Percentiles rank a stretch among this genome's conserved stretches.
phyloP scores from a whole-genome alignment of 78 protist species.

The Anaeramoeba flamelloides region DNA sequence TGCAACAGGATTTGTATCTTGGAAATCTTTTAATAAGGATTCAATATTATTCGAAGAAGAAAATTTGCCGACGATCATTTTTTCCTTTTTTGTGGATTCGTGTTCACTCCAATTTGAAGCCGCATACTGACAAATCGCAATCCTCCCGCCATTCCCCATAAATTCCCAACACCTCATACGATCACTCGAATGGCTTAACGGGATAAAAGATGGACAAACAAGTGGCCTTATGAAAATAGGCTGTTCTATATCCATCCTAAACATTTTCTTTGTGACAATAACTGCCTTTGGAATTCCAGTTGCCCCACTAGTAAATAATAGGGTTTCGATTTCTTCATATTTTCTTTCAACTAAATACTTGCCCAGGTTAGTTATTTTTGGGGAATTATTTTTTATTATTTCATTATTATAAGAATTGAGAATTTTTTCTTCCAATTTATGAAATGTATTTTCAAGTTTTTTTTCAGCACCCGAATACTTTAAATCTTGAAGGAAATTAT shows the following conservation, averaged over 20 bases:
- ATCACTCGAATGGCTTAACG: constrained; percentile 28
- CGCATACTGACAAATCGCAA: constrained; percentile 9
- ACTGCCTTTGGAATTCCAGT: constrained; percentile 22
- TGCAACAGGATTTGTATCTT: constrained; percentile 8
- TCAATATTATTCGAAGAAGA: neutral
- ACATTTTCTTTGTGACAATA: neutral
- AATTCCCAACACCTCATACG: constrained; percentile 19
- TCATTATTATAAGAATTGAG: too few relatives aligned
- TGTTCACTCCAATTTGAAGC: constrained; percentile 18
- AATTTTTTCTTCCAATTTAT: too few relatives aligned
- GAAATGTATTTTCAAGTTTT: too few relatives aligned
- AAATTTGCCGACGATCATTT: neutral
- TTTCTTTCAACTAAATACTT: too few relatives aligned
- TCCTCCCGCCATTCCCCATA: constrained; percentile 20
- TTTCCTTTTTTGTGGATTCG: constrained; percentile 20
- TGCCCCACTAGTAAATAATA: neutral
- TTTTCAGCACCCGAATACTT: neutral
- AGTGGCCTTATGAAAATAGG: neutral
- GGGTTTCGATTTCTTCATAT: neutral
- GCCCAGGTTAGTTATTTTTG: too few relatives aligned
- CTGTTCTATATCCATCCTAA: neutral
- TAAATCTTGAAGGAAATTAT: neutral
- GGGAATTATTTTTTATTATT: too few relatives aligned
- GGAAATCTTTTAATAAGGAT: constrained; percentile 5
- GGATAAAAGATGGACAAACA: constrained; percentile 16